phyloP scores from a whole-genome alignment of 192 early-diverging fungal species.

The Podila verticillata region DNA sequence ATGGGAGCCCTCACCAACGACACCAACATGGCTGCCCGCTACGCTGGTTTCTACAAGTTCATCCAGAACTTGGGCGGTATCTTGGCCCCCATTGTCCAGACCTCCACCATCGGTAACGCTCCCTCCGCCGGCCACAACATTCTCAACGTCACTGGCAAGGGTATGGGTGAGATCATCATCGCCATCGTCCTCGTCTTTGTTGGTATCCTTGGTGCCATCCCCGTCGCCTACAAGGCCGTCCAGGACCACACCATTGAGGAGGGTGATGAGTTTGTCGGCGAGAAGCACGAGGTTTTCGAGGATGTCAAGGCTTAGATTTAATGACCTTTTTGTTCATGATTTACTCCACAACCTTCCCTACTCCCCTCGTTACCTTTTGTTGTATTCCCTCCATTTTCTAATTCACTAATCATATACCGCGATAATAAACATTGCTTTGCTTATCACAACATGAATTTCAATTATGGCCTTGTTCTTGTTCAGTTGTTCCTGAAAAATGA shows the following conservation, averaged over 20 bases:
- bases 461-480: no score
- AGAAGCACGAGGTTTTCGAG: background rate
- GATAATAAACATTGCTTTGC: no score
- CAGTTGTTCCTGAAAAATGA: no score
- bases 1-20: constrained; percentile 89
- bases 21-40: constrained; percentile 74
- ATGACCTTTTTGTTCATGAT: no score
- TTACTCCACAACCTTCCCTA: no score
- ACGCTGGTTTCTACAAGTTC: constrained; percentile 63
- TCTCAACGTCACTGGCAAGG: constrained; percentile 8
- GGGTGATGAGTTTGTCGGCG: constrained; percentile 6
- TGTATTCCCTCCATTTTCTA: no score
- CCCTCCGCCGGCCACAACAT: constrained; percentile 28
- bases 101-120: constrained; percentile 34
- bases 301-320: no score
- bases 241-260: constrained; percentile 37
- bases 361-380: no score
- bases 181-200: constrained; percentile 25
- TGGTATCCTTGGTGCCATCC: constrained; percentile 34
- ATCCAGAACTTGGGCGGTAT: constrained; percentile 51
- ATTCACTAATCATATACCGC: no score
- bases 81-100: constrained; percentile 44
- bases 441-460: no score
- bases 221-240: constrained; percentile 43
- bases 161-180: constrained; percentile 41